Evolutionary conservation across 2,329 filamentous ascomycete species (phyloP).

Genomic region (Neurospora sp.): DNA sequence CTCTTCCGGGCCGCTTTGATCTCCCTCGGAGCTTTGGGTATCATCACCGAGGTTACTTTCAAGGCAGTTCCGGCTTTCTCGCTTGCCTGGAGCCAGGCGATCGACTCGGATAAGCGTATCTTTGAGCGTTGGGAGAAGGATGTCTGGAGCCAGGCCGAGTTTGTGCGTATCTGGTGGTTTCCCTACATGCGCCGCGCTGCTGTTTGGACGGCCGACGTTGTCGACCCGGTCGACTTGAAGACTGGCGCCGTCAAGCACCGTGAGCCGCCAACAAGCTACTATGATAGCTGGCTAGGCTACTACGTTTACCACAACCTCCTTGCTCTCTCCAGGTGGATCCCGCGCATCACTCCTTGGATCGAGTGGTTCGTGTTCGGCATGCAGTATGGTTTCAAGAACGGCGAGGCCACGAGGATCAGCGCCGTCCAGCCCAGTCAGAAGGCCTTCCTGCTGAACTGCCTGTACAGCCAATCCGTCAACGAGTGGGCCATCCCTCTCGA

Average conservation of each 20-base stretch:
- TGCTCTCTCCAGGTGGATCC: conserved; percentile 66
- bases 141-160: conserved; percentile 79
- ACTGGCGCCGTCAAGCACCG: conserved; percentile 29
- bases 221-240: conserved; percentile 29
- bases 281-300: conserved; percentile 73
- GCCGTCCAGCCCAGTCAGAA: conserved; percentile 71
- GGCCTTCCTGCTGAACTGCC: conserved; percentile 88
- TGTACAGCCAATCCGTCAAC: conserved; percentile 98
- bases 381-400: conserved; percentile 75
- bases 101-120: conserved; percentile 60
- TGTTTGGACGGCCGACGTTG: conserved; percentile 68
- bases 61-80: conserved; percentile 70
- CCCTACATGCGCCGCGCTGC: conserved; percentile 84
- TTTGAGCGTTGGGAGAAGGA: conserved; percentile 60
- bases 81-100: conserved; percentile 76
- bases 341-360: conserved; percentile 71
- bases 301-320: conserved; percentile 88
- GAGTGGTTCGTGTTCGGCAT: conserved; percentile 97
- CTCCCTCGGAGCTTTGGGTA: conserved; percentile 80
- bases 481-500: conserved; percentile 90
- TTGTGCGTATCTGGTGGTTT: conserved; percentile 95
- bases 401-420: conserved; percentile 53
- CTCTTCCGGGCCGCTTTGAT: conserved; percentile 84
- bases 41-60: conserved; percentile 83
- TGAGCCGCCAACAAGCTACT: conserved; percentile 60